These are phyloP conservation scores for Paecilomyces fulvus DNA, from an alignment of 2,329 filamentous ascomycete genomes.

Conservation along the genomic window DNA sequence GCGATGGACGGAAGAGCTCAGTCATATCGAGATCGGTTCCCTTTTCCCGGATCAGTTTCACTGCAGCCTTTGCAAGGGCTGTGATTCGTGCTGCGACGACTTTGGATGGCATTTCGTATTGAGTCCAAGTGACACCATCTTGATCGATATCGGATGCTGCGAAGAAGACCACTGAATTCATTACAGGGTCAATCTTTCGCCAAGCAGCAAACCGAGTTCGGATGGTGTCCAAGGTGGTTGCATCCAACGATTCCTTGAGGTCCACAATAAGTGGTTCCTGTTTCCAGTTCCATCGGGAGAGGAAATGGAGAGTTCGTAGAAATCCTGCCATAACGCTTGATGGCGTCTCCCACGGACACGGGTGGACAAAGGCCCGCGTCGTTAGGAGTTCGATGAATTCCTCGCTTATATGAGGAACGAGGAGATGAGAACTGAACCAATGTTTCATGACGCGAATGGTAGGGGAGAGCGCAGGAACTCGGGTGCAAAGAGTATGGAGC, in stretches of 20 bases:
- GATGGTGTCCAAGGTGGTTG: constrained; percentile 54
- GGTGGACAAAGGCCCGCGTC: constrained; percentile 67
- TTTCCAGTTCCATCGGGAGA: constrained; percentile 89
- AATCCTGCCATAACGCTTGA: constrained; percentile 73
- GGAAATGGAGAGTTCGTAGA: constrained; percentile 66
- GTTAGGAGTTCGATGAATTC: constrained; percentile 81
- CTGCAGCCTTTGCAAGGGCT: constrained; percentile 67
- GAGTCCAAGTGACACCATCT: constrained; percentile 73
- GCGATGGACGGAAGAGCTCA: constrained; percentile 62
- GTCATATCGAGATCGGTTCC: constrained; percentile 47
- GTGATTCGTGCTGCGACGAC: constrained; percentile 81
- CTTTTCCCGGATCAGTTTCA: constrained; percentile 49
- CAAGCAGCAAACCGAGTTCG: constrained; percentile 69
- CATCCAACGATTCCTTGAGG: constrained; percentile 54
- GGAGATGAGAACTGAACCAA: constrained; percentile 81
- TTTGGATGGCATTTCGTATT: constrained; percentile 60
- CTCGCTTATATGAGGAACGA: constrained; percentile 64
- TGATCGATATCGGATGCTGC: constrained; percentile 70
- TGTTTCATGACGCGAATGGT: constrained; percentile 78
- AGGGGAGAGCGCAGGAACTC: constrained; percentile 69
- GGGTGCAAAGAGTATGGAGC: constrained; percentile 69
- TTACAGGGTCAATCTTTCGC: constrained; percentile 77
- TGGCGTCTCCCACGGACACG: constrained; percentile 71
- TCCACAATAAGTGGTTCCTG: constrained; percentile 74
- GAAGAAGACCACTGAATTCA: constrained; percentile 77